Percentiles rank a stretch among this genome's conserved stretches.
Evolutionary conservation across 2,329 filamentous ascomycete species (phyloP).

Genomic region (Aspergillus brunneoviolaceus): DNA sequence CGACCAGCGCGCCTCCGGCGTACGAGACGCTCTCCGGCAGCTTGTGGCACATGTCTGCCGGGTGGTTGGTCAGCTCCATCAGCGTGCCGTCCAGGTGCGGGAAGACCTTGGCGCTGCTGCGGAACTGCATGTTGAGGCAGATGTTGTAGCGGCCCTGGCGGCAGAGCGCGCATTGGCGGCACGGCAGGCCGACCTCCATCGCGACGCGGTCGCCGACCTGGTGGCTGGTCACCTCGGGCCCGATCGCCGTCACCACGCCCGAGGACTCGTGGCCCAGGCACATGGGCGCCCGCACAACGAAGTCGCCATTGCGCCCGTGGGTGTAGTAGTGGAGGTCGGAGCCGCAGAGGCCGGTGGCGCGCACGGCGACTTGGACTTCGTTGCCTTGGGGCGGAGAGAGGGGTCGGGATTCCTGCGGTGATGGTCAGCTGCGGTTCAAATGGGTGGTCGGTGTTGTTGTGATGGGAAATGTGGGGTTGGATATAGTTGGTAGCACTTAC

Average conservation of each 20-base stretch:
- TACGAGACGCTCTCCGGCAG: conserved; percentile 55
- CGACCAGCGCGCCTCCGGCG: conserved; percentile 58
- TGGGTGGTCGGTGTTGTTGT: not conserved
- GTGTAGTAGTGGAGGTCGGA: conserved; percentile 81
- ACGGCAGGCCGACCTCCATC: conserved; percentile 88
- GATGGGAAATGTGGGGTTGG: not conserved
- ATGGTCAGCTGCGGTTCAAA: conserved; percentile 8
- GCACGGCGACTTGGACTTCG: conserved; percentile 65
- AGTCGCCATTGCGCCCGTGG: conserved; percentile 84
- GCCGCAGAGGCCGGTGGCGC: conserved; percentile 68
- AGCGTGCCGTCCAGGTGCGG: conserved; percentile 64
- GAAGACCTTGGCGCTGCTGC: conserved; percentile 60
- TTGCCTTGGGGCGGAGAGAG: conserved; percentile 47
- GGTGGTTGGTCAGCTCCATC: conserved; percentile 62
- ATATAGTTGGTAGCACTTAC: conserved; percentile 39
- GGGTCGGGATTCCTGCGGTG: conserved; percentile 55
- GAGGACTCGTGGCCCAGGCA: conserved; percentile 77
- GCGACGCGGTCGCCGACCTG: conserved; percentile 78
- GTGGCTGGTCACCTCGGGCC: conserved; percentile 62
- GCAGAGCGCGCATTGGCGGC: conserved; percentile 62
- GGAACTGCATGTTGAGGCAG: conserved; percentile 58
- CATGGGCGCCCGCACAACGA: conserved; percentile 77
- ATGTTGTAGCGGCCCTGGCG: conserved; percentile 61
- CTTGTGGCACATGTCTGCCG: conserved; percentile 59
- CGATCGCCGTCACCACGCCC: conserved; percentile 73